Base-by-base conservation (phyloP, 768 basidiomycete genomes). In the Solioccasus polychromus region DNA sequence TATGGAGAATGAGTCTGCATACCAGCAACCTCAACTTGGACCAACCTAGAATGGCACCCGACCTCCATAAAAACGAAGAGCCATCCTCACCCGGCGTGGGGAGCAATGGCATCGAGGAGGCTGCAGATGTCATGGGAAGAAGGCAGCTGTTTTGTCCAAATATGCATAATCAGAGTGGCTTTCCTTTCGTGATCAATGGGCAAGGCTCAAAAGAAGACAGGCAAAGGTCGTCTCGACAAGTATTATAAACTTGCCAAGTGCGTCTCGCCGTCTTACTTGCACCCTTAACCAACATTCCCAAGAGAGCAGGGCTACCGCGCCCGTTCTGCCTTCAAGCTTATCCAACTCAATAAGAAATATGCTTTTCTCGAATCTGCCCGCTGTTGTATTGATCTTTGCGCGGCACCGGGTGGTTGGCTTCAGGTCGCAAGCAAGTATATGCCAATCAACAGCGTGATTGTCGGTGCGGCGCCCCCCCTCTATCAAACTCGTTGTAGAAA, bases 241-340 rank as follows among this genome's bases (percentile, higher is more conserved):
- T 97, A 95, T 69, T 97, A 97, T 71, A 92, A 91, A 63, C 87
- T 94, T 63, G 91, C 89, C 70, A 91, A 92, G 89, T 91, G 59
- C 32, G 37, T 45, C 9, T 51, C 25, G 32, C 17, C 15, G 18
- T 48, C 48, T 51, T 11, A 25, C 23, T 23, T 30, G 48, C 19
- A 10, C 31, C 11, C 28, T 18, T 53, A 22, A 55, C 50, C 46
- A 26, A 50, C 41, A 47, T 36, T 39, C 29, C 52, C 45, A 35
- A 98, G 94, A 69, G 95, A 98, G 73, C 96, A 99, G 74, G 96
- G 96, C 50, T 99, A 94, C 66, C 89, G 96, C 52, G 96, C 96
- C 57, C 96, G 96, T 76, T 99, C 96, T 14, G 96, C 96, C 2
- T 95, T 95, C 84, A 99, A 99, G 70, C 80, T 99, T 48, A 92